Base-by-base conservation (phyloP, 352 stramenopile genomes). In the Globisporangium okanoganense region DNA sequence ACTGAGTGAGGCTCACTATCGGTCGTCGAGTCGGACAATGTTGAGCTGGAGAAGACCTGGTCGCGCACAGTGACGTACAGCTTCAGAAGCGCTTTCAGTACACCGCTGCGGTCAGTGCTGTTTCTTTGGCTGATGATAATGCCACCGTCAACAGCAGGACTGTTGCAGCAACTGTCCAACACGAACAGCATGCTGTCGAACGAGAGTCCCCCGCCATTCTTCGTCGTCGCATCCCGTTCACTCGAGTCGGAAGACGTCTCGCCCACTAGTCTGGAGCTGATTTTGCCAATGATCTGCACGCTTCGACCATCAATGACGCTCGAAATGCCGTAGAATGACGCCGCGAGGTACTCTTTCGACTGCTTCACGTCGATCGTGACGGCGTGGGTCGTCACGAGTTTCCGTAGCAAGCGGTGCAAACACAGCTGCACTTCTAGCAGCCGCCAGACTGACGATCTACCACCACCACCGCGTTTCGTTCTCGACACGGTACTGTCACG, bases 391-490 rank as follows among this genome's bases (percentile, higher is more conserved):
- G 47, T 49, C 40, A 64, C 29, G 44, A 79, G 24, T 49, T 78
- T 84, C 13, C 73, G 72, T 18, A 81, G 27, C 64, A 87, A 67
- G 12, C 77, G 73, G 43, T 85, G 65, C 25, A 87, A 62, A 44
- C 65, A 75, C n/a, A 87, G 81, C 51, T 82, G 72, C 31, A 82
- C 63, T 65, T 87, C 77, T 47, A 87, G 69, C 36, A 87, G 65
- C 20, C 65, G 70, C 77, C 77, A 87, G 33, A 84, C 35, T 0
- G 77, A 79, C 49, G 67, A 57, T 4, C 35, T 36, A 16, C n/a
- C 45, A 38, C 67, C 47, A 40, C 61, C 57, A 44, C 4, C 33
- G 40, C 12, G 16, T 47, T 31, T 58, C 43, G 25, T 63, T 58
- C 27, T 18, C 31, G 25, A 38, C 44, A 27, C 35, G 35, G 36